Evolutionary conservation across 2,329 filamentous ascomycete genomes (phyloP), one percentile per base, ranked within the genome.

Genomic region (Colletotrichum cereale): DNA sequence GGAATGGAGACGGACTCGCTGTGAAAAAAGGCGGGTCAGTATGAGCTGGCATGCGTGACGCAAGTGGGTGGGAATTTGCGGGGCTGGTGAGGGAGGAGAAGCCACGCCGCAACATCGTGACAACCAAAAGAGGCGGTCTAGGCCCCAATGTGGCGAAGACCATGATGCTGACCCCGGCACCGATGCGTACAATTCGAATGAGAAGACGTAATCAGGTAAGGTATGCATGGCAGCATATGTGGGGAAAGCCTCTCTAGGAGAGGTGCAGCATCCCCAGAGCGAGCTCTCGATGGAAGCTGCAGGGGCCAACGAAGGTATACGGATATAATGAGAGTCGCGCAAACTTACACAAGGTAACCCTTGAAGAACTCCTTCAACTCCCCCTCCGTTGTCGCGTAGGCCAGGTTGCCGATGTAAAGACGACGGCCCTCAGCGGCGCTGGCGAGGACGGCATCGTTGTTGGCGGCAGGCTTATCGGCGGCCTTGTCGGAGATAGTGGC

Each of bases 301-400:
- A 36, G 40, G 57, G 47, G 57, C 57, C 26, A 40, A 47, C 40
- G 26, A 53, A n/a, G 48, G 16, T 40, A 40, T 24, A 47, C 50
- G 16, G 24, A 14, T 36, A 66, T 12, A 29, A 62, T 36, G 36
- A 42, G 64, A 72, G 24, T n/a, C 34, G 66, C 38, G 52, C 47
- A 57, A 60, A 93, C 96, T 90, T 90, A 99, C 96, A 99, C 94
- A 89, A 96, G 93, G 90, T 97, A 98, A 86, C 92, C 93, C 90
- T 96, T 96, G 93, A 99, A 99, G 91, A 99, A 99, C 80, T 96
- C 93, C 90, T 97, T 97, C 90, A 99, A 94, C 92, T 98, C 95
- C 92, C 93, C 96, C 93, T 98, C 96, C 85, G 95, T 97, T 92
- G 96, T 98, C 92, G 96, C 95, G 86, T 99, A 99, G 82, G 96